A percentile compares a stretch with the other conserved stretches of the same genome.
phyloP scores from a whole-genome alignment of 352 stramenopile genomes.

The Phytophthora melonis region DNA sequence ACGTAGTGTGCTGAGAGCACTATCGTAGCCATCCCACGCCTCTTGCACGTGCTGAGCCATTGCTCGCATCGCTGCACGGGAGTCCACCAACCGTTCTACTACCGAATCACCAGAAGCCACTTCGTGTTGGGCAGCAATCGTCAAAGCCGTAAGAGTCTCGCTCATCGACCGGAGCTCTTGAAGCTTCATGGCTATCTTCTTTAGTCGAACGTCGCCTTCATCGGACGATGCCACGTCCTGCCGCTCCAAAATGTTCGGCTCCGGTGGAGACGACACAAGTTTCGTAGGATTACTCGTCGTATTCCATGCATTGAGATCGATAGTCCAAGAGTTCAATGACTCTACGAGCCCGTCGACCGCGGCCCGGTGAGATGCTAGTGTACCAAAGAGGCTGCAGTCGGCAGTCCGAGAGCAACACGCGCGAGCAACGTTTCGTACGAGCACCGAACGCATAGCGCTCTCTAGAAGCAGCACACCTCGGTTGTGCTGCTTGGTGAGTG shows the following conservation, averaged over 20 bases:
- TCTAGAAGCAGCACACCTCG: conserved; percentile 51
- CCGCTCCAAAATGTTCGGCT: neutral
- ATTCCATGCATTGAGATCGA: conserved; percentile 36
- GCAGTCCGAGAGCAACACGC: conserved; percentile 7
- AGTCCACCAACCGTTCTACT: conserved; percentile 19
- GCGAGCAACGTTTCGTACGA: conserved; percentile 31
- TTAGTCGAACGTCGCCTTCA: conserved; percentile 9
- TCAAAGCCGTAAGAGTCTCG: conserved; percentile 63
- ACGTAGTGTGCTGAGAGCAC: conserved; percentile 12
- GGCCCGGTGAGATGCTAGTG: conserved; percentile 11
- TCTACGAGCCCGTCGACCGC: conserved; percentile 21
- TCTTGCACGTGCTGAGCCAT: conserved; percentile 35
- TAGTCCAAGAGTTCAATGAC: conserved; percentile 29
- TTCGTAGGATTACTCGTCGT: conserved; percentile 15
- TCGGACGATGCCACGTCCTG: conserved; percentile 6
- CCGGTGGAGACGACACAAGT: conserved; percentile 1
- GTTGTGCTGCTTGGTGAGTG: conserved; percentile 59
- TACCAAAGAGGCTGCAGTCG: conserved; percentile 13
- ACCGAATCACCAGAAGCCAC: conserved; percentile 18
- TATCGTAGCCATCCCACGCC: conserved; percentile 38
- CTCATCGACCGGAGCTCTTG: conserved; percentile 53
- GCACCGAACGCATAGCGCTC: conserved; percentile 30
- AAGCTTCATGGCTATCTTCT: conserved; percentile 32
- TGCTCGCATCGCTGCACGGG: conserved; percentile 32
- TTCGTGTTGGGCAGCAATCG: conserved; percentile 55